A percentile compares a stretch with the other conserved stretches of the same genome.
Evolutionary conservation across 768 basidiomycete species (phyloP).

Genomic region (Pulveroboletus sp.): DNA sequence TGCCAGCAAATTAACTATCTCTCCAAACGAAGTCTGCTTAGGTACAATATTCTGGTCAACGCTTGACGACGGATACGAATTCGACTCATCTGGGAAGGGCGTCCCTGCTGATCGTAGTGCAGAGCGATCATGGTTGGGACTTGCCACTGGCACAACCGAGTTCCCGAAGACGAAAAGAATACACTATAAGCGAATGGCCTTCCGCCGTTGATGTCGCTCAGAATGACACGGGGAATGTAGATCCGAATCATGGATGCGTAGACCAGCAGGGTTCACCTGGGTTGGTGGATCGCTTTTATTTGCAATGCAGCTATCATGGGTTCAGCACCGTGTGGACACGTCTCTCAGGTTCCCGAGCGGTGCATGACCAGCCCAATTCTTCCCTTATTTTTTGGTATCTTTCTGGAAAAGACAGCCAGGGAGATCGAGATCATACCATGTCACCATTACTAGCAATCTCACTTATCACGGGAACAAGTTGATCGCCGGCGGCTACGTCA

Average conservation of each 20-base stretch:
- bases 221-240: neutral
- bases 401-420: neutral
- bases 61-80: neutral
- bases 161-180: neutral
- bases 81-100: constrained; percentile 3
- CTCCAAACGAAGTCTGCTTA: too few species aligned
- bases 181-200: neutral
- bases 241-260: constrained; percentile 2
- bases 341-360: neutral
- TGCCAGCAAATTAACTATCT: too few species aligned
- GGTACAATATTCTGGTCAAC: too few species aligned
- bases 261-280: constrained; percentile 6
- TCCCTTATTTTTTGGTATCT: neutral
- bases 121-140: too few species aligned
- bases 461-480: constrained; percentile 1
- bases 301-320: neutral
- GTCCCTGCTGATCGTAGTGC: too few species aligned
- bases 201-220: neutral
- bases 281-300: constrained; percentile 13
- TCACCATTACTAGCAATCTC: neutral
- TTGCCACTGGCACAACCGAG: too few species aligned
- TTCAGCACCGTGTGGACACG: neutral
- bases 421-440: neutral
- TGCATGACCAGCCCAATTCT: neutral
- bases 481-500: constrained; percentile 2